Evolutionary conservation across 2,329 filamentous ascomycete genomes (phyloP).

Genomic region (Parascedosporium putredinis): DNA sequence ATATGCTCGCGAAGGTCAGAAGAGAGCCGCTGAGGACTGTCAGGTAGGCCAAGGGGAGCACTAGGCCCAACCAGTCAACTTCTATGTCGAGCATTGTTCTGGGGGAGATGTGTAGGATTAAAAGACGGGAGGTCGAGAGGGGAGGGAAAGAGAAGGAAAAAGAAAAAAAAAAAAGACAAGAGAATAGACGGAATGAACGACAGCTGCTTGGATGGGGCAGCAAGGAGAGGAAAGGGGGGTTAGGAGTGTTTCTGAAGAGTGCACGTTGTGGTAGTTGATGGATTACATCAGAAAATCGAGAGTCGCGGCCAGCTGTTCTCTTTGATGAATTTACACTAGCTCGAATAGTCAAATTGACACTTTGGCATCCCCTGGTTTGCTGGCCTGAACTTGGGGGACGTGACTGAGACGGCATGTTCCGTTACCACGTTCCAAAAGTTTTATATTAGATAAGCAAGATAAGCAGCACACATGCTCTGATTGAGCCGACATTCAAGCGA

Average conservation of each 20-base stretch:
- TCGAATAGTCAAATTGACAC: background rate
- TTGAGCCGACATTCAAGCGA: background rate
- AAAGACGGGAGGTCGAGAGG: too few relatives aligned
- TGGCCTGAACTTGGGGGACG: background rate
- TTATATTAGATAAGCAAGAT: background rate
- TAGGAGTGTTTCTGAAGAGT: background rate
- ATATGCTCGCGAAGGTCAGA: slow-evolving; percentile 84
- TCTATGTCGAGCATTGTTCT: slow-evolving; percentile 39
- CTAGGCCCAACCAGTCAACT: slow-evolving; percentile 73
- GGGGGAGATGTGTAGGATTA: background rate
- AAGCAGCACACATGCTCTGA: too few relatives aligned
- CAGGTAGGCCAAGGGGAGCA: slow-evolving; percentile 82
- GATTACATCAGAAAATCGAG: slow-evolving; percentile 1
- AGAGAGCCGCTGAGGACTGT: slow-evolving; percentile 78
- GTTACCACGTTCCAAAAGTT: too few relatives aligned
- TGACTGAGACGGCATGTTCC: background rate
- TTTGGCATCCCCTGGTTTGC: background rate
- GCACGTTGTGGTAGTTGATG: background rate
- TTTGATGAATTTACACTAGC: background rate
- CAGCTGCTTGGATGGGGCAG: slow-evolving; percentile 1
- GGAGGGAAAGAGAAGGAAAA: background rate
- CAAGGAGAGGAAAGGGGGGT: slow-evolving; percentile 6
- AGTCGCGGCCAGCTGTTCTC: slow-evolving; percentile 9
- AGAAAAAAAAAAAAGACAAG: background rate
- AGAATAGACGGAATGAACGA: background rate